phyloP scores from a whole-genome alignment of 768 basidiomycete genomes.

The Amanita jacksonii region DNA sequence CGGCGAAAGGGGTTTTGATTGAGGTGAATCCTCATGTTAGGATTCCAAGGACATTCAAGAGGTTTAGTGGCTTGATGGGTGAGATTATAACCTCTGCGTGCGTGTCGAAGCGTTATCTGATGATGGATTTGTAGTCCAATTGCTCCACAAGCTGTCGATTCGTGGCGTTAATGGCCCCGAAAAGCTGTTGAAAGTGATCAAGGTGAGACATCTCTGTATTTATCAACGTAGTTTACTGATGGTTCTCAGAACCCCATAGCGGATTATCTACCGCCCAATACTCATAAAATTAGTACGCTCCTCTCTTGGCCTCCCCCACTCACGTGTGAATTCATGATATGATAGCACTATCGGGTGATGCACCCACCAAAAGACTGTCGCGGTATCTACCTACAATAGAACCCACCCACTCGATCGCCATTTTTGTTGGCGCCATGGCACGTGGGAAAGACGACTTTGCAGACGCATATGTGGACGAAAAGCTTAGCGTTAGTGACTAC shows the following conservation, averaged over 20 bases:
- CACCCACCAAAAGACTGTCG: constrained; percentile 71
- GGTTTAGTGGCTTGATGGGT: constrained; percentile 99
- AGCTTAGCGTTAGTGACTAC: constrained; percentile 94
- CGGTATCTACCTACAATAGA: constrained; percentile 81
- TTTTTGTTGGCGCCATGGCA: constrained; percentile 99
- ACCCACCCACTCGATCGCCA: constrained; percentile 79
- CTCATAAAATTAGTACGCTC: constrained; percentile 84
- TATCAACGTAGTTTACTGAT: not conserved
- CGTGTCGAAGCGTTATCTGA: not conserved
- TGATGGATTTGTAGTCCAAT: constrained; percentile 60
- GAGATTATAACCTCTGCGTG: no score
- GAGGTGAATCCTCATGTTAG: constrained; percentile 98
- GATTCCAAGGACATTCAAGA: constrained; percentile 97
- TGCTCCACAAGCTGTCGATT: constrained; percentile 92
- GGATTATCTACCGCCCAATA: constrained; percentile 92
- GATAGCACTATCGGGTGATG: constrained; percentile 91
- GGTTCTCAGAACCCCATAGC: constrained; percentile 73
- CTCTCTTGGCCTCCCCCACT: constrained; percentile 3
- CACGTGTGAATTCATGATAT: constrained; percentile 2
- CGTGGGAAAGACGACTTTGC: constrained; percentile 95
- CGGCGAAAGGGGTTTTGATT: constrained; percentile 90
- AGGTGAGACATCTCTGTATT: constrained; percentile 55
- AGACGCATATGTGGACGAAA: constrained; percentile 89
- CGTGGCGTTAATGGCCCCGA: constrained; percentile 95
- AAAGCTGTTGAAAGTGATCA: constrained; percentile 94